These are phyloP conservation scores for Macrophomina tecta DNA, from an alignment of 2,329 filamentous ascomycete genomes.

Conservation along the genomic window DNA sequence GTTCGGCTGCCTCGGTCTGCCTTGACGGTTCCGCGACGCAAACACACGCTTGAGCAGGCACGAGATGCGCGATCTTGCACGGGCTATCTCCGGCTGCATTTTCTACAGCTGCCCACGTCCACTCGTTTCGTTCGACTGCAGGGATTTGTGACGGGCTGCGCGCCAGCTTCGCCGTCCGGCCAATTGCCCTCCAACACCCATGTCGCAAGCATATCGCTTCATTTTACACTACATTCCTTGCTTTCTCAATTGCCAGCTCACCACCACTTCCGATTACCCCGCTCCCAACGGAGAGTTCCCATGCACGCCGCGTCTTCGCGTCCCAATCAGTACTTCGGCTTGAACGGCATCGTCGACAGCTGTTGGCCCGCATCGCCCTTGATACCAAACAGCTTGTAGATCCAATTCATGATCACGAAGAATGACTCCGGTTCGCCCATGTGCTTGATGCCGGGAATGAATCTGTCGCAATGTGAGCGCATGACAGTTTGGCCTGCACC, in stretches of 20 bases:
- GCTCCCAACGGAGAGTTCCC: conserved; percentile 1
- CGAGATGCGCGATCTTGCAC: conserved; percentile 5
- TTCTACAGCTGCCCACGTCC: background rate
- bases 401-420: conserved; percentile 55
- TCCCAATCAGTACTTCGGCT: conserved; percentile 49
- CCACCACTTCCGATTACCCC: conserved; percentile 15
- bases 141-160: background rate
- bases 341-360: conserved; percentile 55
- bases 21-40: conserved; percentile 14
- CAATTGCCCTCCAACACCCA: background rate
- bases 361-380: conserved; percentile 50
- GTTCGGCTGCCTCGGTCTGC: conserved; percentile 6
- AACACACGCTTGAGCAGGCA: background rate
- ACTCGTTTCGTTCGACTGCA: background rate
- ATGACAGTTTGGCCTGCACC: conserved; percentile 3
- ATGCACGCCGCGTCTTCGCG: background rate
- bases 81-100: background rate
- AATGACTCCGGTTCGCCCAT: conserved; percentile 60
- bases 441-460: conserved; percentile 53
- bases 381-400: conserved; percentile 56
- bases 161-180: too few species aligned
- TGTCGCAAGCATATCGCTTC: background rate
- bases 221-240: conserved; percentile 15
- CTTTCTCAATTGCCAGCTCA: conserved; percentile 7
- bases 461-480: conserved; percentile 35